Evolutionary conservation across 176 grass and related monocot species (phyloP), one percentile per base, ranked within the genome.

Genomic region (Typha latifolia): DNA sequence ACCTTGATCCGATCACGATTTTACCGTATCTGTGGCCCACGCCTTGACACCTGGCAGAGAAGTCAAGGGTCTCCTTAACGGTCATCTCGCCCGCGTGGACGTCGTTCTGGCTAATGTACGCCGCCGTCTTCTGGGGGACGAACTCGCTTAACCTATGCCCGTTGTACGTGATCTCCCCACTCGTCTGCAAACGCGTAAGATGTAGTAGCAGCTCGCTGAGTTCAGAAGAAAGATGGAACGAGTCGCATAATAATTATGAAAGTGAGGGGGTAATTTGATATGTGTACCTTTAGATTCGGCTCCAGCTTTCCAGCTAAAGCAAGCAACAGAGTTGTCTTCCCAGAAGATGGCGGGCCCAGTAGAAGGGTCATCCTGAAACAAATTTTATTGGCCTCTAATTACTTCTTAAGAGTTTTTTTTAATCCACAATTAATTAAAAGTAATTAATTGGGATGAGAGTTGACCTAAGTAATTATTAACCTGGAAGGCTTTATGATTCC

Each of bases 231-330:
- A 19, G 15, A 69, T 61, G 21, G 56, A 48, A 56, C 3, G 24
- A 66, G 47, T 49, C n/a, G 7, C 32, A 62, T 69, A 68, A 62
- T 61, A 47, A 2, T 24, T 16, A 53, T 5, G 4, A 16, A 55
- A n/a, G 27, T 48, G 24, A 62, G 19, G 6, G 49, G 21, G n/a
- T 63, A 31, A 51, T 55, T 29, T 29, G 27, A 29, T 29, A 29
- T 29, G 27, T 63, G 50, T 3, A 83, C 81, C 52, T 67, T 91
- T 53, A 96, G 82, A 12, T 85, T 82, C 52, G 84, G 80, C 34
- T 83, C 82, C 8, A 96, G 82, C 75, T 96, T 96, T 76, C 91
- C 91, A 0, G 91, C 91, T 72, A 96, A 31, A 12, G 91, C 84
- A 23, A 83, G 79, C 10, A 96, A 77, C 64, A 96, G 68, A 32